Evolutionary conservation across 352 stramenopile genomes (phyloP).

Genomic region (Phytopythium delawarense): DNA sequence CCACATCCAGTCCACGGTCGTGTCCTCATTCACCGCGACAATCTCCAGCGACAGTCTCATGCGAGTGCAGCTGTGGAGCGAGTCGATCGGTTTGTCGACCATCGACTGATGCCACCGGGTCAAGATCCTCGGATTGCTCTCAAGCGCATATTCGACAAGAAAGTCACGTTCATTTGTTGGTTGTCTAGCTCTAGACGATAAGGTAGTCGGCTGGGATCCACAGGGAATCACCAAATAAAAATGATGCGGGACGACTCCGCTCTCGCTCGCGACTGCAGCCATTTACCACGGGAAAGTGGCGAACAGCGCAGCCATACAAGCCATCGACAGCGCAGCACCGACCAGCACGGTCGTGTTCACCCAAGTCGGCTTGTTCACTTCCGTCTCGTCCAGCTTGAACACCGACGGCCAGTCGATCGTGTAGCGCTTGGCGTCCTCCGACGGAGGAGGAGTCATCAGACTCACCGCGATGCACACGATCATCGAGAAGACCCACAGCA

Average conservation of each 20-base stretch:
- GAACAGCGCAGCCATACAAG: constrained; percentile 28
- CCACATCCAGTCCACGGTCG: not conserved
- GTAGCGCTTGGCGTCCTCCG: constrained; percentile 34
- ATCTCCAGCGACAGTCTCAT: constrained; percentile 4
- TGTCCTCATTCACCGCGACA: not conserved
- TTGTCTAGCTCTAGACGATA: not conserved
- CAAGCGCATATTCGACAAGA: not conserved
- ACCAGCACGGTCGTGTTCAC: constrained; percentile 23
- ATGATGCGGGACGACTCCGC: not conserved
- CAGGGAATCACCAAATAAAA: not conserved
- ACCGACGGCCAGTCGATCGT: constrained; percentile 50
- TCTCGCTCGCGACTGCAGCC: not conserved
- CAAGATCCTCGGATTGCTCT: not conserved
- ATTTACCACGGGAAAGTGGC: constrained; percentile 25
- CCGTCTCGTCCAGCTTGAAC: constrained; percentile 46
- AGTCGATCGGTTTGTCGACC: not conserved
- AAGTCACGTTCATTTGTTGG: not conserved
- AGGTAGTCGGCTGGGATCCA: not conserved
- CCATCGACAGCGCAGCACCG: constrained; percentile 24
- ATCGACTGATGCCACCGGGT: not conserved
- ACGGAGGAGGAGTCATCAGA: constrained; percentile 35
- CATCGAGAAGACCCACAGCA: constrained; percentile 44
- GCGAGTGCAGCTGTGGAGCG: not conserved
- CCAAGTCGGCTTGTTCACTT: constrained; percentile 42
- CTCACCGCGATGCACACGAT: constrained; percentile 53